Evolutionary conservation across 1,284 basidiomycete genomes (phyloP).

Genomic region (Fistulinella cinereoalba): DNA sequence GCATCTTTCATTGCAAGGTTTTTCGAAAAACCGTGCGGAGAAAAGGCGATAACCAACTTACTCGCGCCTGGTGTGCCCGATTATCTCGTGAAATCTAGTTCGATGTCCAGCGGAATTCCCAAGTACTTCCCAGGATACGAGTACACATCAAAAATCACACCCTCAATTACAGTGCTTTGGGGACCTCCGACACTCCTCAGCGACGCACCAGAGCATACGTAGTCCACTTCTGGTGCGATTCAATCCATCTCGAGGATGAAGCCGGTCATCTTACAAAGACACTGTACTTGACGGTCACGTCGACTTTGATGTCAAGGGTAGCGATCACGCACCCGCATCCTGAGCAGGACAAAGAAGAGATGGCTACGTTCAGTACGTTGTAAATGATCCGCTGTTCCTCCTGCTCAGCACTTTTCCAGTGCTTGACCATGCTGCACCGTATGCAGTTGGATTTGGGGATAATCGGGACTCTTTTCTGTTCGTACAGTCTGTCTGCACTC

Average conservation of each 20-base stretch:
- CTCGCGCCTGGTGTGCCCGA: background rate
- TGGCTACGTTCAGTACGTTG: background rate
- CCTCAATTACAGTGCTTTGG: background rate
- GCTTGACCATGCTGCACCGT: background rate
- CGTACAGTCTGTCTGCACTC: background rate
- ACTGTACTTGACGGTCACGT: background rate
- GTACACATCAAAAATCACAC: background rate
- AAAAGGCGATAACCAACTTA: background rate
- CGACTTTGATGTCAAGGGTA: background rate
- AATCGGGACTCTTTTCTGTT: conserved; percentile 20
- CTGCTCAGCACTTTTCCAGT: conserved; percentile 9
- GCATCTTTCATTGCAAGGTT: too few species aligned
- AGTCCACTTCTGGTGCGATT: background rate
- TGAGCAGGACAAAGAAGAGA: background rate
- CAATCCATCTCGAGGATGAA: background rate
- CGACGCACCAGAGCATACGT: background rate
- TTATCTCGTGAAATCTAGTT: background rate
- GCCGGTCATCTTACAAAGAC: background rate
- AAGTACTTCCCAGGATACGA: background rate
- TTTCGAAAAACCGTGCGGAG: background rate
- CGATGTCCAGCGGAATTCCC: background rate
- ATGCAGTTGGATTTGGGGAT: background rate
- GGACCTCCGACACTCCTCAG: background rate
- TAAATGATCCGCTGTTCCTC: background rate
- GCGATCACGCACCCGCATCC: background rate